Conservation (phyloP, 495 filamentous ascomycete genomes). For the Astrocystis sublimbata region DNA sequence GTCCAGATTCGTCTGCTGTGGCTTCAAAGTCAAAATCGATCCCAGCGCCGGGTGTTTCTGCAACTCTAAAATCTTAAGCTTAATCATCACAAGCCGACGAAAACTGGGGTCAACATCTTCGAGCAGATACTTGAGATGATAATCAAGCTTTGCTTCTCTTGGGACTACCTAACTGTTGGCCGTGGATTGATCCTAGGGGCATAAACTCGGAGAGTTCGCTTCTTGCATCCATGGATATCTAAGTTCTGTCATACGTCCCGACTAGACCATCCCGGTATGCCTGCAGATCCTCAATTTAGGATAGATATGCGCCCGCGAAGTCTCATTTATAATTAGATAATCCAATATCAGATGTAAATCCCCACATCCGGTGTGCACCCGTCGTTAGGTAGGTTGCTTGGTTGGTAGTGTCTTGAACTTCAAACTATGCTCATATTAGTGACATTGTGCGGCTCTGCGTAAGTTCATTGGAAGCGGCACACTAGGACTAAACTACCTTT, state of each 20-base stretch:
- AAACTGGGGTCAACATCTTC: too few relatives aligned
- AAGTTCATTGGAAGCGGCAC: not conserved
- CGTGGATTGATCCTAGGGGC: not conserved
- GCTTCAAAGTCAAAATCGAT: not conserved
- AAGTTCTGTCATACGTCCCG: not conserved
- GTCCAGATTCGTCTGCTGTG: not conserved
- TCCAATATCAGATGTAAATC: too few relatives aligned
- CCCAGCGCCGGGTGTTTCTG: not conserved
- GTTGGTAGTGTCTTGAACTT: too few relatives aligned
- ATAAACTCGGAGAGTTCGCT: not conserved
- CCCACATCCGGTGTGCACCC: too few relatives aligned
- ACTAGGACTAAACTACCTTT: not conserved
- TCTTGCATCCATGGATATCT: not conserved
- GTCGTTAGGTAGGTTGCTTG: too few relatives aligned
- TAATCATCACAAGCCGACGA: too few relatives aligned
- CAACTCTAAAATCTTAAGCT: not conserved
- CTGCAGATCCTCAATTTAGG: too few relatives aligned
- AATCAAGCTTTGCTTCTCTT: too few relatives aligned
- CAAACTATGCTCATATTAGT: not conserved
- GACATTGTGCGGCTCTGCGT: not conserved
- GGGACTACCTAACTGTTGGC: not conserved
- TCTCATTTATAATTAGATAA: too few relatives aligned
- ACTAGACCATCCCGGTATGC: too few relatives aligned
- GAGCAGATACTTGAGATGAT: too few relatives aligned
- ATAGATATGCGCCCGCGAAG: too few relatives aligned